phyloP scores from a whole-genome alignment of 1,139 yeast genomes.

The Magnusiomyces ingens region DNA sequence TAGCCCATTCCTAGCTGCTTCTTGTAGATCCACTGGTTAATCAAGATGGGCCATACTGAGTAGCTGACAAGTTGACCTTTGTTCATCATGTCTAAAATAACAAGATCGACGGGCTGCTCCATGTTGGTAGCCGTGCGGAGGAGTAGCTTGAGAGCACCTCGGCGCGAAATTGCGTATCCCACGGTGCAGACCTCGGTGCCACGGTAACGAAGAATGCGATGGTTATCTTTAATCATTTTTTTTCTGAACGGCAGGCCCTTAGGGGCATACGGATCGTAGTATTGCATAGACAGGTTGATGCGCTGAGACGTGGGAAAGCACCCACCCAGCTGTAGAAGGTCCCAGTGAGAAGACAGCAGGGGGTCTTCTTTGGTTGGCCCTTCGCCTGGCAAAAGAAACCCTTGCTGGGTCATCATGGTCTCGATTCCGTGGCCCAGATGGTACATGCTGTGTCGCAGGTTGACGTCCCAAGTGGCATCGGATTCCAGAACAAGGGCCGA shows the following conservation, averaged over 20 bases:
- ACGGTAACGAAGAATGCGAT: conserved; percentile 1
- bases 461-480: background rate
- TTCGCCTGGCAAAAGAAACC: too few relatives aligned
- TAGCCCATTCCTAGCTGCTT: background rate
- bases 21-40: conserved; percentile 1
- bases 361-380: too few relatives aligned
- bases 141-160: conserved; percentile 7
- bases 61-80: background rate
- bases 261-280: conserved; percentile 5
- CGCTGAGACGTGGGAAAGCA: background rate
- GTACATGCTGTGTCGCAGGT: background rate
- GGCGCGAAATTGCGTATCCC: conserved; percentile 4
- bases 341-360: conserved; percentile 9
- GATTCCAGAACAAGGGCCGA: background rate
- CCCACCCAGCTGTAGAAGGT: conserved; percentile 10
- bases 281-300: background rate
- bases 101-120: conserved; percentile 1
- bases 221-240: too few relatives aligned
- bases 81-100: background rate
- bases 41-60: background rate
- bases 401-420: background rate
- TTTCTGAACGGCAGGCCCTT: background rate
- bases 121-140: background rate
- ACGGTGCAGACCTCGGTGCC: conserved; percentile 5
- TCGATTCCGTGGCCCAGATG: background rate